Conservation (phyloP, 1,284 basidiomycete species). For the Tremellales sp. region DNA sequence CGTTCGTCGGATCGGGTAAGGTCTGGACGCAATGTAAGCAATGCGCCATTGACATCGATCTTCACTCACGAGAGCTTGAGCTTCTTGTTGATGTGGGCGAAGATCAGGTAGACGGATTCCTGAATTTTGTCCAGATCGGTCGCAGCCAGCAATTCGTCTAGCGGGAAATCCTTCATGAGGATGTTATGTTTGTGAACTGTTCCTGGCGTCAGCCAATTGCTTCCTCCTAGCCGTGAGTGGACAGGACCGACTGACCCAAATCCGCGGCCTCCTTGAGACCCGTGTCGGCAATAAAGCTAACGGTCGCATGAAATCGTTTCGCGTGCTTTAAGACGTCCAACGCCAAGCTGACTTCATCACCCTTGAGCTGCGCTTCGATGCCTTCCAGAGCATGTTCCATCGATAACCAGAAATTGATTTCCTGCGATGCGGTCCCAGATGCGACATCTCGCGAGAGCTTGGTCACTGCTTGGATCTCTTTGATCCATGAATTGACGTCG, state of each 20-base stretch:
- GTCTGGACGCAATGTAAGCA: constrained; percentile 41
- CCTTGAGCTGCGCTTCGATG: constrained; percentile 85
- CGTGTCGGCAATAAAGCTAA: constrained; percentile 96
- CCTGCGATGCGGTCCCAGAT: constrained; percentile 93
- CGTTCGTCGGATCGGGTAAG: constrained; percentile 92
- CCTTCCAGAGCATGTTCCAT: constrained; percentile 89
- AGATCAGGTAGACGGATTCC: constrained; percentile 81
- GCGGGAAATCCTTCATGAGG: constrained; percentile 97
- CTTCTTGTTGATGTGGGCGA: constrained; percentile 92
- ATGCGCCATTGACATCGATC: background rate
- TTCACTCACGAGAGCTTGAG: constrained; percentile 67
- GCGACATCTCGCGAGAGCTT: constrained; percentile 90
- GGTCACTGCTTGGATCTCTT: constrained; percentile 94
- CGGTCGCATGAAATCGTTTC: constrained; percentile 94
- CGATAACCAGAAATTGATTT: constrained; percentile 98
- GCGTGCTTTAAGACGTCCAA: constrained; percentile 94
- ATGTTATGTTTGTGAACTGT: constrained; percentile 94
- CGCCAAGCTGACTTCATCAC: constrained; percentile 89
- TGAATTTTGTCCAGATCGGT: constrained; percentile 94
- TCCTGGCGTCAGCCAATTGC: background rate
- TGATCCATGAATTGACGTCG: constrained; percentile 97
- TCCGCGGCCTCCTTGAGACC: constrained; percentile 91
- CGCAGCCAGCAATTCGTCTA: constrained; percentile 92
- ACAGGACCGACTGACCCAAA: constrained; percentile 56
- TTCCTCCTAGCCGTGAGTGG: background rate